These are phyloP conservation scores for Thielaviopsis musarum DNA, from an alignment of 2,329 filamentous ascomycete genomes.

Conservation along the genomic window DNA sequence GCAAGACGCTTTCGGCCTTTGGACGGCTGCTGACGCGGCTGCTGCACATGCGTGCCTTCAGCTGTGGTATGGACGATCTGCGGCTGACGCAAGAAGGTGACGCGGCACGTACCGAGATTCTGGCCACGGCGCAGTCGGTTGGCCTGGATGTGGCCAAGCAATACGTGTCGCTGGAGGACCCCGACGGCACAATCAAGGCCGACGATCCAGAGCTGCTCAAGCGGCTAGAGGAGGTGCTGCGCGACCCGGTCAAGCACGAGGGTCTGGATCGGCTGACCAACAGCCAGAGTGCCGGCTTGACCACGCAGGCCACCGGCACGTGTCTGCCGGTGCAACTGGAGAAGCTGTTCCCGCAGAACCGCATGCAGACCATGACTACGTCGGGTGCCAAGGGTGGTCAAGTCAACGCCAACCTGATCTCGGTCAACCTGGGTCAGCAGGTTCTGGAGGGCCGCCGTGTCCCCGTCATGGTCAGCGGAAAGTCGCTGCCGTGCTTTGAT, in stretches of 20 bases:
- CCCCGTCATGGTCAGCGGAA: slow-evolving; percentile 93
- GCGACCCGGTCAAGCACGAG: slow-evolving; percentile 81
- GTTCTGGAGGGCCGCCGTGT: slow-evolving; percentile 90
- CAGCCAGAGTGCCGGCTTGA: slow-evolving; percentile 49
- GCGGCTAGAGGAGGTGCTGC: slow-evolving; percentile 73
- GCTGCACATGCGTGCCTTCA: slow-evolving; percentile 86
- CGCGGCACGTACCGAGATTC: slow-evolving; percentile 45
- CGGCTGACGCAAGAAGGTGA: slow-evolving; percentile 71
- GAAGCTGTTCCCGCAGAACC: slow-evolving; percentile 89
- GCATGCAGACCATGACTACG: slow-evolving; percentile 98
- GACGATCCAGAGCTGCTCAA: slow-evolving; percentile 24
- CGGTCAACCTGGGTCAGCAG: slow-evolving; percentile 92
- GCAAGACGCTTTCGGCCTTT: slow-evolving; percentile 74
- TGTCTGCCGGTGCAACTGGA: slow-evolving; percentile 71
- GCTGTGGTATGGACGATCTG: slow-evolving; percentile 93
- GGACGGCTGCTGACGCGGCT: slow-evolving; percentile 79
- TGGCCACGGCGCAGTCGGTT: slow-evolving; percentile 49
- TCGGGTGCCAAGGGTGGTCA: slow-evolving; percentile 86
- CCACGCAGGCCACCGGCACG: slow-evolving; percentile 56
- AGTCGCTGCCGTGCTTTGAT: slow-evolving; percentile 84
- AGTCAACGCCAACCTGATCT: slow-evolving; percentile 95
- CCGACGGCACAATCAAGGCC: slow-evolving; percentile 44
- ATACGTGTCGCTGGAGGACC: slow-evolving; percentile 67
- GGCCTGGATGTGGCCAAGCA: slow-evolving; percentile 69
- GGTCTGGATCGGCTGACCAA: slow-evolving; percentile 84